phyloP scores from a whole-genome alignment of 2,329 filamentous ascomycete genomes.

The Plenodomus tracheiphilus region DNA sequence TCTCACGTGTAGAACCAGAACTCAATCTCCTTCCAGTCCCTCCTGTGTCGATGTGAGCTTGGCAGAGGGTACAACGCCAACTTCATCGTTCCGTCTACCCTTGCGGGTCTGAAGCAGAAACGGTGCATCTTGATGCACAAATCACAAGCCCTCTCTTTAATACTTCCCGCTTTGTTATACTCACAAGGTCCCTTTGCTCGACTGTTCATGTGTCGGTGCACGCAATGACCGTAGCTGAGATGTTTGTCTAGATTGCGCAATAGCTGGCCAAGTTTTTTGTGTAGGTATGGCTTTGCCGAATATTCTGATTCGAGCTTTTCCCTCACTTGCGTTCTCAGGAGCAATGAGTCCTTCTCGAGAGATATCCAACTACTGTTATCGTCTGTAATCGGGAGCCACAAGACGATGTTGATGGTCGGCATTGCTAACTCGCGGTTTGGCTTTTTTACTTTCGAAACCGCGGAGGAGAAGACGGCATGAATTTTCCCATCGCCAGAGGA shows the following conservation, averaged over 20 bases:
- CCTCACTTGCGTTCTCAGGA: too few relatives aligned
- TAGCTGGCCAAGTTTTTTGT: too few relatives aligned
- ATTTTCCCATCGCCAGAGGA: not conserved
- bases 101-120: slow-evolving; percentile 1
- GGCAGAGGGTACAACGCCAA: slow-evolving; percentile 4
- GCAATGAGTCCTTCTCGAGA: too few relatives aligned
- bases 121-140: not conserved
- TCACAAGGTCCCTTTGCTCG: too few relatives aligned
- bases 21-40: not conserved
- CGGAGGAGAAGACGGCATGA: not conserved
- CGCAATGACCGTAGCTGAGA: too few relatives aligned
- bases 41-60: rapidly evolving
- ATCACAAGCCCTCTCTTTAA: not conserved
- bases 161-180: not conserved
- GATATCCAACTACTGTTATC: too few relatives aligned
- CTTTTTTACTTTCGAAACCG: not conserved
- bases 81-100: not conserved
- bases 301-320: too few relatives aligned
- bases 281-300: too few relatives aligned
- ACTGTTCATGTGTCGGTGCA: too few relatives aligned
- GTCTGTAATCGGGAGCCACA: not conserved
- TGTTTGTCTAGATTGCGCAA: too few relatives aligned
- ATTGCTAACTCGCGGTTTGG: not conserved
- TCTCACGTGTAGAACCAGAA: slow-evolving; percentile 1
- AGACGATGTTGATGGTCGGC: not conserved